Evolutionary conservation across 164 flowering plant species (phyloP), one percentile per base, ranked within the genome.

Genomic region (Aristolochia fimbriata): DNA sequence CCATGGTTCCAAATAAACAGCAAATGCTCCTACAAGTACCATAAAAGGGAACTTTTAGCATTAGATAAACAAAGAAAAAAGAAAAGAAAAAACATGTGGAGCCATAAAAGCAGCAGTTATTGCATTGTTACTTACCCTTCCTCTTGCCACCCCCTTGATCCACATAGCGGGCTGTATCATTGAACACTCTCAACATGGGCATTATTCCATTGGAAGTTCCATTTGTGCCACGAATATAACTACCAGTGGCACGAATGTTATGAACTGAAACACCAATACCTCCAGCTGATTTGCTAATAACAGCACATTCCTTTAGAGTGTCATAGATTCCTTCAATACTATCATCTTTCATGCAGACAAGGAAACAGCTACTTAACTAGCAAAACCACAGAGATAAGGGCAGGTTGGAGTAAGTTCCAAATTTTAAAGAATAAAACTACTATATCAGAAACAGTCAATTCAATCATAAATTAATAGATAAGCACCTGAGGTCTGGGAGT

Each of bases 71-170:
- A 7, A 37, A 37, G 43, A 37, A 37, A 37, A 7, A 7, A 7
- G 10, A 37, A 37, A 37, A 1, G 16, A 15, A 56, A 17, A 15
- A 1, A 8, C 6, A 30, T 33, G 9, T n/a, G 1, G 10, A 1
- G 0, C 17, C 51, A 9, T 17, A 33, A 24, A 24, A 16, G 25
- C 6, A n/a, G n/a, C n/a, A n/a, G n/a, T n/a, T n/a, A 13, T 47
- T 24, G 43, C 1, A 7, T 6, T 5, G 11, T n/a, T 25, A 61
- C 55, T 55, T 71, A 93, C 99, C 99, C 72, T 94, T 94, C 65
- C 99, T 86, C 80, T 91, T 94, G 79, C 99, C 97, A 49, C 99
- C 99, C 14, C 99, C 97, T 85, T 94, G 99, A 72, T 94, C 96
- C 71, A 94, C 99, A 83, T 91, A 94, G 30, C 96, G 95, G 6